phyloP scores from a whole-genome alignment of 352 stramenopile genomes.

The Phytophthora cactorum region DNA sequence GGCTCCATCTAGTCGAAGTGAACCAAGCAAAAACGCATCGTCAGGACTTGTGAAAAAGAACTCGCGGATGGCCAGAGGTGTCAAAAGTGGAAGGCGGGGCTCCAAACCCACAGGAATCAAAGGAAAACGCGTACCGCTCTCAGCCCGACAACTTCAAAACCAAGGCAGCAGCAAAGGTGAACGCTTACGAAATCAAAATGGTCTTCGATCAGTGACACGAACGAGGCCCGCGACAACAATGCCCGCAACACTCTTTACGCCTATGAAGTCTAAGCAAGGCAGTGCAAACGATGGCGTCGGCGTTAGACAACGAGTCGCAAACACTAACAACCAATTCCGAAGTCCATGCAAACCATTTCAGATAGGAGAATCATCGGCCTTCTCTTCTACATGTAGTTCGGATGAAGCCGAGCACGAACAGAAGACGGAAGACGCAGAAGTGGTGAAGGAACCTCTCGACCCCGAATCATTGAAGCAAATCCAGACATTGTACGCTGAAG shows the following conservation, averaged over 20 bases:
- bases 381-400: neutral
- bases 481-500: conserved; percentile 66
- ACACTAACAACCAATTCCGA: conserved; percentile 11
- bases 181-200: neutral
- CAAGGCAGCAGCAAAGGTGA: neutral
- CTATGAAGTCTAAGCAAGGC: neutral
- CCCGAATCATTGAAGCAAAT: conserved; percentile 41
- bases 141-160: conserved; percentile 15
- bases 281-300: neutral
- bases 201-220: neutral
- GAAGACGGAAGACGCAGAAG: neutral
- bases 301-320: neutral
- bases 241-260: neutral
- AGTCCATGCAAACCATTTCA: neutral
- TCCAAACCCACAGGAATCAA: conserved; percentile 2
- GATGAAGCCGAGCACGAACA: conserved; percentile 6
- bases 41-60: conserved; percentile 4
- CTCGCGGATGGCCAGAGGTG: neutral
- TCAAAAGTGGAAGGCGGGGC: neutral
- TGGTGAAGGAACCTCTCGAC: conserved; percentile 9
- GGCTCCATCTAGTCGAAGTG: neutral
- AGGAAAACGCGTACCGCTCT: conserved; percentile 3
- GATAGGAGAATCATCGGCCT: neutral
- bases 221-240: conserved; percentile 7
- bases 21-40: neutral